Conservation (phyloP, 371 early-diverging fungal genomes). For the Basidiobolus heterosporus region DNA sequence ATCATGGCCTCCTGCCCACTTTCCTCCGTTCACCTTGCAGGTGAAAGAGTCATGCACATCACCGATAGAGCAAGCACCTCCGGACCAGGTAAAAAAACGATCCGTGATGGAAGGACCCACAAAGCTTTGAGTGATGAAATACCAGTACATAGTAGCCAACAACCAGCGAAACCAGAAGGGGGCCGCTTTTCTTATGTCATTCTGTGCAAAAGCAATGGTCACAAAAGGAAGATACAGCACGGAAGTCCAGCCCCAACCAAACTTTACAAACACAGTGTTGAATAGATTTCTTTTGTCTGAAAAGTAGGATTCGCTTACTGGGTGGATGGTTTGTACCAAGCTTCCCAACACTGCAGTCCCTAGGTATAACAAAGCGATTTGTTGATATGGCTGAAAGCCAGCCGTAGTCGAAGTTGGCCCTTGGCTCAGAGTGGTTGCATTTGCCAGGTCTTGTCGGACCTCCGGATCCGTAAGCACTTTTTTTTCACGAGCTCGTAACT, state of each 20-base stretch:
- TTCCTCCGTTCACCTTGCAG: constrained; percentile 49
- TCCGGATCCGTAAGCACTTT: too few relatives aligned
- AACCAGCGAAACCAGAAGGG: constrained; percentile 25
- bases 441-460: too few relatives aligned
- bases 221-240: constrained; percentile 23
- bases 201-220: constrained; percentile 2
- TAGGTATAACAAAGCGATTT: too few relatives aligned
- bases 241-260: constrained; percentile 72
- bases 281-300: constrained; percentile 56
- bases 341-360: too few relatives aligned
- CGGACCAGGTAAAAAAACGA: constrained; percentile 50
- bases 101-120: constrained; percentile 72
- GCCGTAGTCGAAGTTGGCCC: too few relatives aligned
- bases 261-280: constrained; percentile 62
- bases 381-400: too few relatives aligned
- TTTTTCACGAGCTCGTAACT: too few relatives aligned
- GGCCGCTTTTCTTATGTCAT: neutral
- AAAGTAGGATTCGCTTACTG: constrained; percentile 24
- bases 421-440: too few relatives aligned
- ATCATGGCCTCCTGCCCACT: constrained; percentile 67
- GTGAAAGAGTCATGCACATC: constrained; percentile 11
- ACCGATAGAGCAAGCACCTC: constrained; percentile 31
- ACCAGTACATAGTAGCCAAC: constrained; percentile 63
- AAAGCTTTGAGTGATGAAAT: constrained; percentile 62
- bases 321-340: too few relatives aligned